These are phyloP conservation scores for Aspergillus diversus DNA, from an alignment of 495 filamentous ascomycete genomes.

Conservation along the genomic window DNA sequence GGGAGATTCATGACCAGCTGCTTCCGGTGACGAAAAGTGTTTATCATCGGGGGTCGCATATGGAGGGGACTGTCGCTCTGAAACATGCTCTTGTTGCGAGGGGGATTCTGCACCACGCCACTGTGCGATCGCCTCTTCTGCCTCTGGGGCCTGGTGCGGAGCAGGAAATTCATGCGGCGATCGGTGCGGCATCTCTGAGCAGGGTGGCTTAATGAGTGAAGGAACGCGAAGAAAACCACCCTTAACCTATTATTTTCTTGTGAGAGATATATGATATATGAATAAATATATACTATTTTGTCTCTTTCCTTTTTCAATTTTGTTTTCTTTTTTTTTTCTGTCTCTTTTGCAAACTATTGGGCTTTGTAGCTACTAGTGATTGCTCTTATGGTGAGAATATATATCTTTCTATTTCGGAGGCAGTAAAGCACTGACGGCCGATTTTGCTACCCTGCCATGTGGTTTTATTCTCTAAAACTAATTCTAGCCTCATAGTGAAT, in stretches of 20 bases:
- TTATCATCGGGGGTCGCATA: constrained; percentile 40
- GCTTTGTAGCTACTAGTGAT: no score
- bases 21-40: constrained; percentile 36
- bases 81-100: constrained; percentile 40
- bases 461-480: no score
- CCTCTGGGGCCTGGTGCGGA: constrained; percentile 35
- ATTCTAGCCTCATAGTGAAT: no score
- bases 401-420: no score
- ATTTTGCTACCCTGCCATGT: no score
- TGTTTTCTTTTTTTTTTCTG: not conserved
- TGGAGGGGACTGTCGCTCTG: constrained; percentile 39
- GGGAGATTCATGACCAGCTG: constrained; percentile 36
- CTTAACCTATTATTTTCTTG: not conserved
- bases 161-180: constrained; percentile 36
- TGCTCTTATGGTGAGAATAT: no score
- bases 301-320: not conserved
- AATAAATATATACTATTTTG: not conserved
- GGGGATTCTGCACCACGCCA: constrained; percentile 37
- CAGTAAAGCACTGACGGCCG: no score
- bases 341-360: not conserved
- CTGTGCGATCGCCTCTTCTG: constrained; percentile 33
- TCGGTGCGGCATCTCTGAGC: constrained; percentile 25
- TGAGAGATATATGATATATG: not conserved
- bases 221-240: not conserved
- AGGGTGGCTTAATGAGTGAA: constrained; percentile 8